Evolutionary conservation across 306 rosid genomes (phyloP).

Genomic region (Trifolium pratense): DNA sequence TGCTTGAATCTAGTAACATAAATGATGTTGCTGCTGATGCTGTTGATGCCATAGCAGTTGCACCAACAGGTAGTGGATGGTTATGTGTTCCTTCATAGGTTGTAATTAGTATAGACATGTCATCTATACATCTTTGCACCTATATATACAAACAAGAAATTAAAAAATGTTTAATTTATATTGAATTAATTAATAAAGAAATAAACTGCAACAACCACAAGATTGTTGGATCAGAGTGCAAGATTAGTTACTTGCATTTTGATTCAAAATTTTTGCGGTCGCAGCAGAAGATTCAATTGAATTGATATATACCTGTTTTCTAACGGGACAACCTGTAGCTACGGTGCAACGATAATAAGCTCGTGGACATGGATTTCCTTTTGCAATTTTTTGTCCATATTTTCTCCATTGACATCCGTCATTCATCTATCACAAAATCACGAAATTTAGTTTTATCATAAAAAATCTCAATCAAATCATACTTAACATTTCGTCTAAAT

Average conservation of each 20-base stretch:
- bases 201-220: background rate
- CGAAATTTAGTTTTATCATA: background rate
- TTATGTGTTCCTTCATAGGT: conserved; percentile 97
- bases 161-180: background rate
- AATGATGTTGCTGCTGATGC: conserved; percentile 81
- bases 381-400: conserved; percentile 93
- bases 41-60: conserved; percentile 94
- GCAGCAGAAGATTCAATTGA: background rate
- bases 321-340: conserved; percentile 85
- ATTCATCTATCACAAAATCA: conserved; percentile 59
- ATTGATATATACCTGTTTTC: conserved; percentile 67
- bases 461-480: background rate
- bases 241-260: background rate
- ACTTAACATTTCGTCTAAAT: background rate
- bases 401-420: conserved; percentile 99
- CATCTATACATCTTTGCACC: conserved; percentile 98
- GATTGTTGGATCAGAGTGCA: background rate
- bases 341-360: conserved; percentile 97
- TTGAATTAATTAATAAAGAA: background rate
- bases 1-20: conserved; percentile 67
- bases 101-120: conserved; percentile 92
- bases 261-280: background rate
- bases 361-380: conserved; percentile 96
- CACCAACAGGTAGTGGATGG: conserved; percentile 94
- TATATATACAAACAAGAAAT: conserved; percentile 20